Evolutionary conservation across 2,329 filamentous ascomycete genomes (phyloP), one percentile per base, ranked within the genome.

Genomic region (Curvularia sp.): DNA sequence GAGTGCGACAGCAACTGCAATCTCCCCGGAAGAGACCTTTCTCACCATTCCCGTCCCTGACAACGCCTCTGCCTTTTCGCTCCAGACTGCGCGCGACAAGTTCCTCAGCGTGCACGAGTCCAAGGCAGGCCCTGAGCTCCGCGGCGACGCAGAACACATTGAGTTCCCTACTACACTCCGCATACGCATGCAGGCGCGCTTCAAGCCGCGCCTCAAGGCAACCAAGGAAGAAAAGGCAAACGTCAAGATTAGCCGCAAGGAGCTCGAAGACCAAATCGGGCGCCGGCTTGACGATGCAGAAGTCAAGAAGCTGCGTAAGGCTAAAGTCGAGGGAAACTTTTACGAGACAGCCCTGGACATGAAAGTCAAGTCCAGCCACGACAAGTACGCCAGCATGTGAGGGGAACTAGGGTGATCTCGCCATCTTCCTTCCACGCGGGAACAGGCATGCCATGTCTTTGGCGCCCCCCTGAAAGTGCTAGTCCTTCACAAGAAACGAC

Each of bases 161-260:
- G 85, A 82, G 4, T 91, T 90, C 71, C 85, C 85, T 67, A 92
- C 91, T 9, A 89, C 88, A 6, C 75, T 96, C 60, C 85, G 92
- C 49, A 86, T 98, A 69, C 89, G 93, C 53, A 97, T 98, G 93
- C 94, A 98, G 80, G 92, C 94, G 22, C 85, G 91, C 50, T 98
- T 96, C 81, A 97, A 97, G 82, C 93, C 94, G 8, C 85, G 86
- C 62, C 78, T 95, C 46, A 91, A 89, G 77, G 89, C 89, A 9
- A 86, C 84, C 0, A 96, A 93, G 79, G 92, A 93, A 74, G 90
- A 92, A 64, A 95, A 90, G 80, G 90, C 91, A 0, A 84, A 85
- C 66, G 89, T 94, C 69, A 96, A 94, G 81, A 91, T 99, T 57
- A 94, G 89, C 71, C 85, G 91, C 61, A 89, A 89, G 70, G 92